Evolutionary conservation across 192 early-diverging fungal species (phyloP).

Genomic region (Pilobolus umbonatus): DNA sequence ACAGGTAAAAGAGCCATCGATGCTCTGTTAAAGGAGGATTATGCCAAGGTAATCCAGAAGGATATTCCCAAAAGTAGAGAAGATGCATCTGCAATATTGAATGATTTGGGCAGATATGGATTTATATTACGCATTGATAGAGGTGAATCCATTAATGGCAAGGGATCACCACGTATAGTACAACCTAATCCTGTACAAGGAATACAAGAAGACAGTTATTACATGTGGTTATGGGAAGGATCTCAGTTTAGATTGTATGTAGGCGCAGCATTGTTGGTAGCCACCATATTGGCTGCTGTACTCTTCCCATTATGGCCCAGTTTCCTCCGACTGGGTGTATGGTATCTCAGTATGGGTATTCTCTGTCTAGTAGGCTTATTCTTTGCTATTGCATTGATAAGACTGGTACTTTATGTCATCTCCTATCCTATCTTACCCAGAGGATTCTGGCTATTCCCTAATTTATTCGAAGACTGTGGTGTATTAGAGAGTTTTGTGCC

Average conservation of each 20-base stretch:
- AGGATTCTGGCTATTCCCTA: conserved; percentile 96
- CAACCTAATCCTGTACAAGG: conserved; percentile 20
- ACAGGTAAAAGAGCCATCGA: conserved; percentile 32
- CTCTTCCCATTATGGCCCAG: conserved; percentile 98
- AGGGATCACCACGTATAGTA: conserved; percentile 21
- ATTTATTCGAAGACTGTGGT: conserved; percentile 94
- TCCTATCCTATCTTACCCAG: conserved; percentile 65
- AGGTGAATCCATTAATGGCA: conserved; percentile 23
- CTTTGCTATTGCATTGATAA: conserved; percentile 80
- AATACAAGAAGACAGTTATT: conserved; percentile 74
- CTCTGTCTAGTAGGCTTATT: conserved; percentile 85
- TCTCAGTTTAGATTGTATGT: conserved; percentile 75
- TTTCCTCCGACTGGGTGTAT: conserved; percentile 74
- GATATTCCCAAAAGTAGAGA: conserved; percentile 12
- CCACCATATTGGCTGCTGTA: conserved; percentile 83
- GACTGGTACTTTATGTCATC: conserved; percentile 81
- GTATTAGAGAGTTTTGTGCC: conserved; percentile 93
- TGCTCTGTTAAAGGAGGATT: conserved; percentile 26
- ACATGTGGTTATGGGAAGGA: conserved; percentile 90
- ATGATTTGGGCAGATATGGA: conserved; percentile 22
- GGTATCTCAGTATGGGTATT: conserved; percentile 82
- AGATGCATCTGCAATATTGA: conserved; percentile 20
- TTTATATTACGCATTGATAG: conserved; percentile 32
- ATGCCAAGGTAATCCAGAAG: conserved; percentile 20
- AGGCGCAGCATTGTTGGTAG: conserved; percentile 74